Percentiles rank a stretch among this genome's conserved stretches.
Evolutionary conservation across 805 yeast genomes (phyloP).

Genomic region (Metschnikowia cerradonensis): DNA sequence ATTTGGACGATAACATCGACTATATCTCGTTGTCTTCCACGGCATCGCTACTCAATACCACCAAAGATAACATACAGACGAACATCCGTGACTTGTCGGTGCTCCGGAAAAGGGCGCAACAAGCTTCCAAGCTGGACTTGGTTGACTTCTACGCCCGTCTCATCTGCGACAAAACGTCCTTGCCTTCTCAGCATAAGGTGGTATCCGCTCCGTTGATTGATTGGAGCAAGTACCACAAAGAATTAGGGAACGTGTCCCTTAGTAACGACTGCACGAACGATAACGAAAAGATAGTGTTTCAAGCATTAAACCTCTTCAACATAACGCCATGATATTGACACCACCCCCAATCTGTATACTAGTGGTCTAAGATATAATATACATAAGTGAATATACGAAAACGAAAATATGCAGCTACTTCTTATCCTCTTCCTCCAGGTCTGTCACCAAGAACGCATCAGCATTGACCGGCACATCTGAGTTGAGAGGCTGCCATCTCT

Average conservation of each 20-base stretch:
- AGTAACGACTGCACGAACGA: slow-evolving; percentile 16
- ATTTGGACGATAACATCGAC: slow-evolving; percentile 31
- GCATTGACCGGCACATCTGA: slow-evolving; percentile 37
- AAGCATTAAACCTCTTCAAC: slow-evolving; percentile 14
- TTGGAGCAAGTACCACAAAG: slow-evolving; percentile 36
- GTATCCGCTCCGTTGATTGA: slow-evolving; percentile 33
- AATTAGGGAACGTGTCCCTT: slow-evolving; percentile 22
- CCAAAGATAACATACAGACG: slow-evolving; percentile 21
- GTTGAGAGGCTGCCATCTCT: slow-evolving; percentile 38
- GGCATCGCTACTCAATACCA: slow-evolving; percentile 25
- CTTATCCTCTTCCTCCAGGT: slow-evolving; percentile 40
- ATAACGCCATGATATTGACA: slow-evolving; percentile 8
- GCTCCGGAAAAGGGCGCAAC: slow-evolving; percentile 15
- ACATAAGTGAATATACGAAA: slow-evolving; percentile 2
- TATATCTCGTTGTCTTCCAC: slow-evolving; percentile 33
- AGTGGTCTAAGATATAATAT: slow-evolving; percentile 2
- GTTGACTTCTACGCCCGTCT: slow-evolving; percentile 32
- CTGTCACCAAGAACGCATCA: slow-evolving; percentile 43
- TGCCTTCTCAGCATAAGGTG: slow-evolving; percentile 33
- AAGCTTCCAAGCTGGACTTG: slow-evolving; percentile 24
- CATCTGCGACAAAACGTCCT: slow-evolving; percentile 27
- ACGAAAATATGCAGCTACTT: slow-evolving; percentile 1
- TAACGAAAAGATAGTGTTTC: slow-evolving; percentile 14
- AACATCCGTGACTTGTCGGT: slow-evolving; percentile 31
- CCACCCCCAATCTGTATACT: slow-evolving; percentile 10